A percentile compares a stretch with the other conserved stretches of the same genome.
Evolutionary conservation across 2,329 filamentous ascomycete species (phyloP).

Genomic region (Nothophoma quercina): DNA sequence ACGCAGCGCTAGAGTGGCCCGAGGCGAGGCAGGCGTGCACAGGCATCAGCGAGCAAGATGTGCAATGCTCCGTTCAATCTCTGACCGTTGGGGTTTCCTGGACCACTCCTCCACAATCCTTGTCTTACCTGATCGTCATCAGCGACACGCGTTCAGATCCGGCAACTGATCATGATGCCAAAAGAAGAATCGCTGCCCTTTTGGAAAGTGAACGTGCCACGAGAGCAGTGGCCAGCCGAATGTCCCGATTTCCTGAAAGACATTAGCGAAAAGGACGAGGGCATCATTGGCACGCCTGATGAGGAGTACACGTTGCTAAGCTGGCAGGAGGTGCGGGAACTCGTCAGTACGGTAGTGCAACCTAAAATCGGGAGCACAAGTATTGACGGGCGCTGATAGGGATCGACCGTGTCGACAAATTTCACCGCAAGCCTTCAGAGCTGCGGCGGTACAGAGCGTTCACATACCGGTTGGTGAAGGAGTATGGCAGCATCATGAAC

Average conservation of each 20-base stretch:
- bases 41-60: slow-evolving; percentile 7
- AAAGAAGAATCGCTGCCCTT: slow-evolving; percentile 62
- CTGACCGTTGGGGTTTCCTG: slow-evolving; percentile 15
- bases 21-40: slow-evolving; percentile 6
- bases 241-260: slow-evolving; percentile 76
- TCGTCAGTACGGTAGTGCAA: slow-evolving; percentile 53
- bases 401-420: slow-evolving; percentile 74
- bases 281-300: slow-evolving; percentile 76
- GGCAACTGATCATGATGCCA: slow-evolving; percentile 27
- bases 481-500: slow-evolving; percentile 78
- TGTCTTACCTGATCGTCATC: slow-evolving; percentile 14
- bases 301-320: slow-evolving; percentile 66
- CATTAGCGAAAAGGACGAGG: slow-evolving; percentile 71
- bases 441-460: slow-evolving; percentile 80
- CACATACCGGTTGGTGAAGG: slow-evolving; percentile 66
- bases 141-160: slow-evolving; percentile 11
- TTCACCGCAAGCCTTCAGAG: slow-evolving; percentile 79
- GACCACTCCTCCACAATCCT: slow-evolving; percentile 19
- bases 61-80: slow-evolving; percentile 12
- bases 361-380: background rate
- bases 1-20: slow-evolving; percentile 12
- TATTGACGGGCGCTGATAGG: slow-evolving; percentile 43
- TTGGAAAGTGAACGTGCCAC: slow-evolving; percentile 84
- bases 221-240: slow-evolving; percentile 64
- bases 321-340: slow-evolving; percentile 73